These are phyloP conservation scores for Geoglossum cookeanum DNA, from an alignment of 2,329 filamentous ascomycete genomes.

Conservation along the genomic window DNA sequence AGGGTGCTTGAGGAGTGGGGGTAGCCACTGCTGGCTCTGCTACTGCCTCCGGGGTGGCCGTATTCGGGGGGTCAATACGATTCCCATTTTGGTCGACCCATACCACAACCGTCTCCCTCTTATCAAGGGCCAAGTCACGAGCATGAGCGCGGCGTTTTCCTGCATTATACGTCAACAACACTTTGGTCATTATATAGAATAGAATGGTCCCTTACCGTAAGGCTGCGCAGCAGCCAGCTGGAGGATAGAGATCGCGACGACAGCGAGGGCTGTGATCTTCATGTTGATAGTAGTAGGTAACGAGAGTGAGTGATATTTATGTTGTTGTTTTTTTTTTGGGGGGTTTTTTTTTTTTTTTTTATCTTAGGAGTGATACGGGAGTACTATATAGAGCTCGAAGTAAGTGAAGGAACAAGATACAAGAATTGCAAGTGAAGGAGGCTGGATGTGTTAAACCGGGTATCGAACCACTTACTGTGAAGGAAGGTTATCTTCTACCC, in stretches of 20 bases:
- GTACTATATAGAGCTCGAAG: too few relatives aligned
- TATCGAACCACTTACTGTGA: too few relatives aligned
- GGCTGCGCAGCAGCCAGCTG: slow-evolving; percentile 25
- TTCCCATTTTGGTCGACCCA: too few relatives aligned
- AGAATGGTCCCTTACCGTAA: slow-evolving; percentile 13
- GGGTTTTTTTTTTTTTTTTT: too few relatives aligned
- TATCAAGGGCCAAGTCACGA: background rate
- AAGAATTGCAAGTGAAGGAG: too few relatives aligned
- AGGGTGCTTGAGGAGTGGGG: slow-evolving; percentile 3
- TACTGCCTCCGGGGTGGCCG: background rate
- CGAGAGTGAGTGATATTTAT: too few relatives aligned
- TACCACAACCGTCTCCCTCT: background rate
- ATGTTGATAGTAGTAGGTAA: slow-evolving; percentile 16
- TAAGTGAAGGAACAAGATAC: too few relatives aligned
- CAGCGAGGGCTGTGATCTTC: slow-evolving; percentile 23
- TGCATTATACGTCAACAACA: slow-evolving; percentile 10
- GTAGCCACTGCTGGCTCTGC: slow-evolving; percentile 5
- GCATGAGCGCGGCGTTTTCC: background rate
- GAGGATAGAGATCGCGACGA: slow-evolving; percentile 22
- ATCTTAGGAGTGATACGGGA: too few relatives aligned
- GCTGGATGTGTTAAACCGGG: too few relatives aligned
- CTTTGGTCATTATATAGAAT: background rate
- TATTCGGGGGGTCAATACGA: too few relatives aligned
- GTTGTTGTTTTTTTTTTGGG: background rate
- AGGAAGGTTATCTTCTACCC: too few relatives aligned